These are phyloP conservation scores for Hemileccinum rubropunctum DNA, from an alignment of 768 basidiomycete genomes.

Conservation along the genomic window DNA sequence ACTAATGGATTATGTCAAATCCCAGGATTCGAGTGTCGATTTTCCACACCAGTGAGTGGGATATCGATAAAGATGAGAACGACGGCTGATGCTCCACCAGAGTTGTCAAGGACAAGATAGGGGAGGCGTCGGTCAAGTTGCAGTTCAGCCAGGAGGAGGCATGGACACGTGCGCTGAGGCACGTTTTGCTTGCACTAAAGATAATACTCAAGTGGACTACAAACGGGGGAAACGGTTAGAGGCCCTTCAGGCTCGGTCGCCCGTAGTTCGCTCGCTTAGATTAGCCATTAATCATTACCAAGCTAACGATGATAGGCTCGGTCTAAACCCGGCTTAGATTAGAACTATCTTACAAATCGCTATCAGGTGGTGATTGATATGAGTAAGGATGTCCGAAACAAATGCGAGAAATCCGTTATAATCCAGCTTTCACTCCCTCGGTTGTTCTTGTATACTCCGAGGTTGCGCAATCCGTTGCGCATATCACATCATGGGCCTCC, in stretches of 20 bases:
- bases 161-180: conserved; percentile 92
- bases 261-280: too few relatives aligned
- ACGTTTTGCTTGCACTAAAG: conserved; percentile 87
- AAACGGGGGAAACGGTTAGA: conserved; percentile 63
- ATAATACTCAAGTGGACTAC: conserved; percentile 86
- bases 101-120: conserved; percentile 91
- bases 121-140: conserved; percentile 89
- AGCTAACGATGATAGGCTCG: too few relatives aligned
- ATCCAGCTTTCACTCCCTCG: too few relatives aligned
- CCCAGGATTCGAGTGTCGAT: conserved; percentile 67
- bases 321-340: too few relatives aligned
- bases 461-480: conserved; percentile 13
- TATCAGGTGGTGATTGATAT: not conserved
- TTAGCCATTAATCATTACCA: too few relatives aligned
- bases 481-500: conserved; percentile 70
- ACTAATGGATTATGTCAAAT: conserved; percentile 80
- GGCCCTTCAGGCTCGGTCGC: too few relatives aligned
- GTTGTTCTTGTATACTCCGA: not conserved
- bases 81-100: conserved; percentile 37
- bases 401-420: conserved; percentile 7
- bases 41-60: conserved; percentile 82
- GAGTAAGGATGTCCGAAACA: conserved; percentile 10
- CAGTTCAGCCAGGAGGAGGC: conserved; percentile 94
- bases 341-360: conserved; percentile 21
- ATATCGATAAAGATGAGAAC: not conserved